Base-by-base conservation (phyloP, 2,329 filamentous ascomycete species). In the Aspergillus sp. region DNA sequence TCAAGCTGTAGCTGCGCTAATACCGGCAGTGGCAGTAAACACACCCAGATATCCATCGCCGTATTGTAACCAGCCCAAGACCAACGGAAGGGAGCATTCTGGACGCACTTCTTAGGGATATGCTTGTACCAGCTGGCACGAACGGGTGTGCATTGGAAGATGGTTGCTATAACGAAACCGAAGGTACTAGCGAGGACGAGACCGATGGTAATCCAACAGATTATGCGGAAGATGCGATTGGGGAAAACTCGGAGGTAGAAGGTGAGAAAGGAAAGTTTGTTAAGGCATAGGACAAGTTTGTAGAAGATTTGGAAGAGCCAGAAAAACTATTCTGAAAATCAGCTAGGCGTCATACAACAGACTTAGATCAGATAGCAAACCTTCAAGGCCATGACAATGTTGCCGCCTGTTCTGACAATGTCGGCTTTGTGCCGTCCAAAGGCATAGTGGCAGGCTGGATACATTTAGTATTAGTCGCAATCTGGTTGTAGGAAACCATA, bases 191-290 rank as follows among this genome's bases (percentile, higher is more conserved):
- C 25, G 23, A 60, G 19, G 21, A 71, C 58, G 8, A 65, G 58
- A 1, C 30, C 60, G 49, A 71, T 67, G 8, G 60, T 30, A 39
- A 54, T 39, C 30, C 66, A 67, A 27, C 58, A 62, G 25, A 44
- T 23, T 5, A 68, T 42, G 2, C 65, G 56, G 57, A 71, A 68
- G 15, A 13, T 17, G 23, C 52, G 64, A 0, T 41, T 23, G 6
- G 59, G 65, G 50, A 75, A 75, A 54, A 75, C 66, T 15, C 73
- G 70, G 48, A 64, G 54, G 60, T 67, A 73, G 59, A 74, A 68
- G 21, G 66, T 53, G 4, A 73, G 52, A 19, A 69, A 68, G 15
- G 72, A 73, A 19, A 71, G 59, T 41, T 75, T 75, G 67, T 54
- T 54, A 15, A 54, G 52, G 8, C 56, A 53, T 3, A 58, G 49